Evolutionary conservation across 2,329 filamentous ascomycete species (phyloP), one percentile per base, ranked within the genome.

Genomic region (Zymoseptoria passerinii): DNA sequence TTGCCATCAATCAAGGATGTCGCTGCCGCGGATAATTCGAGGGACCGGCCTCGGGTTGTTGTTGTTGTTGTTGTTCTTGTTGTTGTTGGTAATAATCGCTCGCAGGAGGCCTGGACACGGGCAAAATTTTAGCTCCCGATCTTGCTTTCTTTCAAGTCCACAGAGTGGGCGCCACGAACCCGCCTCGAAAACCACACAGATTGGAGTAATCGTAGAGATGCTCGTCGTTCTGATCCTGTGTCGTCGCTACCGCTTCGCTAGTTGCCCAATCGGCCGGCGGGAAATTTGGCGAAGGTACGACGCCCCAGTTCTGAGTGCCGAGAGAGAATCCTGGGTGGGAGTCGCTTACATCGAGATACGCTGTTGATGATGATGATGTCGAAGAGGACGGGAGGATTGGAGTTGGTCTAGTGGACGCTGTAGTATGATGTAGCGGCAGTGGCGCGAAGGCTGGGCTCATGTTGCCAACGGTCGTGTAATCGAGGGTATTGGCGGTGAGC

Each of bases 401-500:
- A 20, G 58, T 35, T 71, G 71, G 50, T 44, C 35, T 44, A 13
- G 10, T 44, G 67, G 58, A 19, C 48, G 27, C 57, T 44, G 75
- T 71, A 52, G 71, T 64, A 57, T 77, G 75, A 28, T 70, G 72
- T 23, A 77, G 70, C 20, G 75, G 73, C 8, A 77, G 76, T 7
- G 78, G 77, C 6, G 76, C 75, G 66, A 80, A 80, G 0, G 77
- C 78, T n/a, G 78, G 78, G 61, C 76, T 78, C 7, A 78, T 69
- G 60, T 76, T 79, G 28, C 68, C 74, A 48, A 78, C 73, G 59
- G 55, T 65, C 8, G 68, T 66, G 59, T 68, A 70, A 56, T 51
- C 64, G 13, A 68, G 55, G 18, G 63, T 64, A 8, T 66, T 63
- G 6, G 67, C 59, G 53, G 59, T 60, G 40, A 69, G 51, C 52